phyloP scores from a whole-genome alignment of 768 basidiomycete species.

The Lactarius quietus region DNA sequence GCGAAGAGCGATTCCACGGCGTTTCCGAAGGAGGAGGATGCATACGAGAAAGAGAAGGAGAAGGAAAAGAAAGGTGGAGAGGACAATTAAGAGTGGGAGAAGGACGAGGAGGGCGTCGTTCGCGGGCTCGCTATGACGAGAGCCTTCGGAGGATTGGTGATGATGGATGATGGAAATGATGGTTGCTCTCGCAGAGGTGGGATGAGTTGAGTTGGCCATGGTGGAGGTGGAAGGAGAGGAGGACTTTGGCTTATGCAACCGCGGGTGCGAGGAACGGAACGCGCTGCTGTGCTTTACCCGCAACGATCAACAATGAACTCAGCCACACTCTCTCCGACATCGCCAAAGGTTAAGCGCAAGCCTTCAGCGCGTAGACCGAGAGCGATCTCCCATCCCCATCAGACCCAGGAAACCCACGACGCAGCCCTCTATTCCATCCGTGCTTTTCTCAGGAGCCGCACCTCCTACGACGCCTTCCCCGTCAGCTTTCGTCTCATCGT shows the following conservation, averaged over 20 bases:
- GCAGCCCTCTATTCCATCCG: slow-evolving; percentile 68
- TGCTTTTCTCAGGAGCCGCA: slow-evolving; percentile 76
- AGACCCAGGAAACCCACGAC: slow-evolving; percentile 61
- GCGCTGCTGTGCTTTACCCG: not conserved
- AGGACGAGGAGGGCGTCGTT: slow-evolving; percentile 79
- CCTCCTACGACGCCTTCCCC: slow-evolving; percentile 95
- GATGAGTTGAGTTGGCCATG: not conserved
- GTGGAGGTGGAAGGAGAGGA: slow-evolving; percentile 1
- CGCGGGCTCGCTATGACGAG: slow-evolving; percentile 26
- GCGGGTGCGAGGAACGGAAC: not conserved
- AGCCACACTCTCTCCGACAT: slow-evolving; percentile 49
- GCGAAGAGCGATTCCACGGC: slow-evolving; percentile 71
- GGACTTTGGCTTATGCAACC: not conserved
- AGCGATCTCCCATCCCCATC: slow-evolving; percentile 51
- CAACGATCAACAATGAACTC: slow-evolving; percentile 35
- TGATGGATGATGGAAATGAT: slow-evolving; percentile 10
- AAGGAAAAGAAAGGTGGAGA: slow-evolving; percentile 89
- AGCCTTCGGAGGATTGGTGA: slow-evolving; percentile 12
- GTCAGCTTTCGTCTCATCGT: slow-evolving; percentile 96
- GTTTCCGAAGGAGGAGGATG: slow-evolving; percentile 75
- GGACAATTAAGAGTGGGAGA: slow-evolving; percentile 89
- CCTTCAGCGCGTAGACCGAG: slow-evolving; percentile 54
- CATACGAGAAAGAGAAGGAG: slow-evolving; percentile 89
- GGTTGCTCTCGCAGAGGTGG: not conserved
- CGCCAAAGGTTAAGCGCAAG: slow-evolving; percentile 53